Conservation (phyloP, 805 yeast species). For the Pichia pseudocactophila region DNA sequence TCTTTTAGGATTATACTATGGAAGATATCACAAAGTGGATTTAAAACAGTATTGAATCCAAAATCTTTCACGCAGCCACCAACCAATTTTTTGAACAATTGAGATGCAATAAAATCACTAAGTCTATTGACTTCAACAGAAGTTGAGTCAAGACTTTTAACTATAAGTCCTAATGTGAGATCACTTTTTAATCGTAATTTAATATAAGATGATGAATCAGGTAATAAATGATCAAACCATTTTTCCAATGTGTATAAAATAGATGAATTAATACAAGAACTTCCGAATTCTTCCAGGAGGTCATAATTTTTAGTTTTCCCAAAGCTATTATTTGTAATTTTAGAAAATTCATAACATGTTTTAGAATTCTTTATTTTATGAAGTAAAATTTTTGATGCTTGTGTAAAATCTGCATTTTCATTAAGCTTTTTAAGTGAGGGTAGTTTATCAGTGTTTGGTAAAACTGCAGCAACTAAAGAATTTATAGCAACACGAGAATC, state of each 20-base stretch:
- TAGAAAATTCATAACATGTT: slow-evolving; percentile 44
- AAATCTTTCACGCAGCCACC: slow-evolving; percentile 73
- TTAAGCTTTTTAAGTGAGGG: slow-evolving; percentile 21
- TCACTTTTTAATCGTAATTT: slow-evolving; percentile 30
- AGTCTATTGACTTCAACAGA: slow-evolving; percentile 28
- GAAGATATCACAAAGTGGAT: slow-evolving; percentile 59
- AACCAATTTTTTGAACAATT: slow-evolving; percentile 46
- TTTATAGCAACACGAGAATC: slow-evolving; percentile 39
- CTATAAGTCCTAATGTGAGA: slow-evolving; percentile 34
- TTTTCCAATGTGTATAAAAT: slow-evolving; percentile 56
- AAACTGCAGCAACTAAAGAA: slow-evolving; percentile 35
- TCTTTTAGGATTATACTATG: slow-evolving; percentile 52
- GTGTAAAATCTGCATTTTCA: slow-evolving; percentile 20
- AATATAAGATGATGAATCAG: slow-evolving; percentile 45
- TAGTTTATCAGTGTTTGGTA: slow-evolving; percentile 17
- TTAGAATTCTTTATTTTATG: slow-evolving; percentile 51
- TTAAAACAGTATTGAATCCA: slow-evolving; percentile 65
- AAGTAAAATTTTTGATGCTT: slow-evolving; percentile 26
- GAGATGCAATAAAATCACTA: slow-evolving; percentile 43
- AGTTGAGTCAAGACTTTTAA: slow-evolving; percentile 38
- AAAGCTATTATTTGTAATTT: slow-evolving; percentile 3
- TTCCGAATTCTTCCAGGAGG: slow-evolving; percentile 50
- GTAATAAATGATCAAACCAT: slow-evolving; percentile 45
- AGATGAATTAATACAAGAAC: slow-evolving; percentile 43
- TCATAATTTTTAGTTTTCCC: slow-evolving; percentile 22